Base-by-base conservation (phyloP, 2,329 filamentous ascomycete genomes). In the Pyricularia grisea region DNA sequence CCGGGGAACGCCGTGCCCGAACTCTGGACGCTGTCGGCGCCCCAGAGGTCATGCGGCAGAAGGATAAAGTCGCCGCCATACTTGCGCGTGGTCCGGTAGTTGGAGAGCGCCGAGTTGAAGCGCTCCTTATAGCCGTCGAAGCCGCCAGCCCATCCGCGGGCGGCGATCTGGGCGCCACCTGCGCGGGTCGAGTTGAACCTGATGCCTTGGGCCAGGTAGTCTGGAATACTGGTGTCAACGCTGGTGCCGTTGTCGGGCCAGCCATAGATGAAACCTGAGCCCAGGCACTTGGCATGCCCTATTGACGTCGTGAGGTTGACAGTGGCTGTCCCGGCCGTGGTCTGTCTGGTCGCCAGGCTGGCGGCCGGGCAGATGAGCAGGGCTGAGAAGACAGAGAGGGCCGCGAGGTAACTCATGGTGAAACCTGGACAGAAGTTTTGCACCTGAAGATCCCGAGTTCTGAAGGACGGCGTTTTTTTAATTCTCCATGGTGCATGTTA, bases 31-130 rank as follows among this genome's bases (percentile, higher is more conserved):
- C 79, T 78, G 71, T 85, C 82, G 0, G 81, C 79, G 9, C 83
- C 83, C 82, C 82, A 85, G 4, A 81, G 70, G 67, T 83, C 82
- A 68, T 81, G 81, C 0, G 79, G 76, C 0, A 84, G 75, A n/a
- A 83, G 73, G 65, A 83, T 82, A 63, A 84, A 84, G 6, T 75
- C 72, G 4, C 77, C 82, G 5, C 76, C 78, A 28, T 81, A 78
- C 64, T 81, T 77, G 58, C 79, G 77, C 1, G 79, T 75, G 1
- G 80, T 82, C 1, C 74, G 69, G 72, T 84, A 85, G 70, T 85
- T 84, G 27, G 77, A 79, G 5, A 83, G 71, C 2, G 79, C 77
- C 0, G 81, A 82, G 4, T 78, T 70, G 69, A 85, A 80, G 4
- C 82, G 81, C 2, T 58, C 68, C 30, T 64, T 9, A 69, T 73